Evolutionary conservation across 441 rosid genomes (phyloP).

Genomic region (Adansonia madagascariensis): DNA sequence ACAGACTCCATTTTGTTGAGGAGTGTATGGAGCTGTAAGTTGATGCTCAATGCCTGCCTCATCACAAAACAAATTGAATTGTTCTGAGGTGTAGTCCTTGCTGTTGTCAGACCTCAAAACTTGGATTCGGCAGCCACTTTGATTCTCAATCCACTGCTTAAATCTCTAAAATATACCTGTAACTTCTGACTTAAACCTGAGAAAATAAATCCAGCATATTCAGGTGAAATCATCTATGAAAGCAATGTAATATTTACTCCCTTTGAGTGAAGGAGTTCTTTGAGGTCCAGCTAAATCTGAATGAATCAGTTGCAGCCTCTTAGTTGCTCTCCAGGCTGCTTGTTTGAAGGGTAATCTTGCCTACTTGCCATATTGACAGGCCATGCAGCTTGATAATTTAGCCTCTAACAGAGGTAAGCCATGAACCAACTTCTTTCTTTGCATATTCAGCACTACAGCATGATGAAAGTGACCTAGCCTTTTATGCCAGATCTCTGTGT

Average conservation of each 20-base stretch:
- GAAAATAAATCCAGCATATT: conserved; percentile 1
- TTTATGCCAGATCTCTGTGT: background rate
- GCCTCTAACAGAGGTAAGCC: background rate
- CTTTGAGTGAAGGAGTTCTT: background rate
- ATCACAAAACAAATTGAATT: background rate
- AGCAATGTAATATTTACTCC: background rate
- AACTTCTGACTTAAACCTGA: background rate
- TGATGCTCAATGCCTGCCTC: background rate
- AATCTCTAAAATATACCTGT: background rate
- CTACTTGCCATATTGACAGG: background rate
- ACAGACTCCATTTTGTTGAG: background rate
- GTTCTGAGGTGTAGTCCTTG: background rate
- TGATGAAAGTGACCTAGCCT: background rate
- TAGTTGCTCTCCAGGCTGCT: background rate
- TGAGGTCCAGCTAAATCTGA: background rate
- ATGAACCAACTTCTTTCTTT: background rate
- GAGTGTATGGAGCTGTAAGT: background rate
- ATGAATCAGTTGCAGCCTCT: background rate
- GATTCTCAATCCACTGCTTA: background rate
- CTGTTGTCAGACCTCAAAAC: background rate
- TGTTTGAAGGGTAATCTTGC: background rate
- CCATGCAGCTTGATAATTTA: background rate
- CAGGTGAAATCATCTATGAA: background rate
- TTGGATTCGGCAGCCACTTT: background rate
- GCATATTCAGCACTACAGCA: background rate